Percentiles rank a stretch among this genome's conserved stretches.
Evolutionary conservation across 1,139 yeast genomes (phyloP).

Genomic region (Scheffersomyces insectosa): DNA sequence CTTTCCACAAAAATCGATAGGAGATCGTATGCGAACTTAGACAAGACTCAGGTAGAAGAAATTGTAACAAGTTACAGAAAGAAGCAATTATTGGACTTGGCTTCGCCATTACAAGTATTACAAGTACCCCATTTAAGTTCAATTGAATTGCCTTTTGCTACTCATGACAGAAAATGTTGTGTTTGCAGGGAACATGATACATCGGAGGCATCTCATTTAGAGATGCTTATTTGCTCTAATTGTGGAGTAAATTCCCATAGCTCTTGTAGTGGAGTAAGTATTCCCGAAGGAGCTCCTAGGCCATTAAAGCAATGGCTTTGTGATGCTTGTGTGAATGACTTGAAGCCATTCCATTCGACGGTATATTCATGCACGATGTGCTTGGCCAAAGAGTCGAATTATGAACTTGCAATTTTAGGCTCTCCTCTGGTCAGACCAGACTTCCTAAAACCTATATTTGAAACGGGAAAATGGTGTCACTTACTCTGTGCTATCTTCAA

Average conservation of each 20-base stretch:
- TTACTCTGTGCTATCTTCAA: slow-evolving; percentile 68
- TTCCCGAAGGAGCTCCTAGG: slow-evolving; percentile 21
- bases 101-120: slow-evolving; percentile 18
- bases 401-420: slow-evolving; percentile 47
- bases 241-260: slow-evolving; percentile 78
- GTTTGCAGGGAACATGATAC: slow-evolving; percentile 53
- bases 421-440: slow-evolving; percentile 51
- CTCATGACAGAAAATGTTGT: slow-evolving; percentile 45
- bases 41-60: slow-evolving; percentile 9
- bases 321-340: slow-evolving; percentile 75
- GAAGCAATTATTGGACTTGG: slow-evolving; percentile 26
- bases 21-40: slow-evolving; percentile 12
- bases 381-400: slow-evolving; percentile 50
- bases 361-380: slow-evolving; percentile 70
- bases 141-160: slow-evolving; percentile 24
- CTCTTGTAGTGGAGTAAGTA: slow-evolving; percentile 62
- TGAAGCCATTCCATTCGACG: slow-evolving; percentile 59
- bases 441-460: slow-evolving; percentile 68
- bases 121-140: slow-evolving; percentile 22
- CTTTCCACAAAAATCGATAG: slow-evolving; percentile 12
- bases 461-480: slow-evolving; percentile 78
- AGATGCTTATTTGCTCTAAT: slow-evolving; percentile 55
- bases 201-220: slow-evolving; percentile 15
- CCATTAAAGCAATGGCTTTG: slow-evolving; percentile 68
- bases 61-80: slow-evolving; percentile 16